A percentile compares a stretch with the other conserved stretches of the same genome.
Conservation (phyloP, 768 basidiomycete genomes). For the Trametes maxima region DNA sequence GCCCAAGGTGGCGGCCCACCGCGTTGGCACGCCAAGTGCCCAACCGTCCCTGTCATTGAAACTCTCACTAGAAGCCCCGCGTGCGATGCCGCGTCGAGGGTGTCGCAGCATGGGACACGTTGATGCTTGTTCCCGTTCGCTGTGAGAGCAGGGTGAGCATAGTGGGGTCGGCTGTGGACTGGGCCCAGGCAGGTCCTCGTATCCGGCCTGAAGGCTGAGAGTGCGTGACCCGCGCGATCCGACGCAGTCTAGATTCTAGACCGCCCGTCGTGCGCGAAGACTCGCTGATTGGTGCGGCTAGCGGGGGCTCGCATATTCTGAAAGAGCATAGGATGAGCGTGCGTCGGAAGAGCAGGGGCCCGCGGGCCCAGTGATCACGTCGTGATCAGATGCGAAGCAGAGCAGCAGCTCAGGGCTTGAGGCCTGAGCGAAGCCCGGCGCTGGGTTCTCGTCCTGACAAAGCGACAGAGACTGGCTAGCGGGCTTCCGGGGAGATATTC, state of each 20-base stretch:
- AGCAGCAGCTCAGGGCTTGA: neutral
- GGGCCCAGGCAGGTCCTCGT: too few relatives aligned
- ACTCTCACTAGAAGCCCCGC: constrained; percentile 14
- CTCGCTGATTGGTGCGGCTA: constrained; percentile 8
- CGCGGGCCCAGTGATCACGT: neutral
- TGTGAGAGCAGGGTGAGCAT: too few relatives aligned
- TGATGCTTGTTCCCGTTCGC: too few relatives aligned
- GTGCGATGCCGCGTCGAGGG: neutral
- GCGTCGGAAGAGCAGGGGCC: constrained; percentile 7
- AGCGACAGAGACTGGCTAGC: too few relatives aligned
- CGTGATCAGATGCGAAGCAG: constrained; percentile 5
- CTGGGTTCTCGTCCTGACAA: too few relatives aligned
- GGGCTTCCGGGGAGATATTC: too few relatives aligned
- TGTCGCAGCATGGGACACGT: neutral
- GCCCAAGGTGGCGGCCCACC: neutral
- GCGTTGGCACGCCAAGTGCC: neutral
- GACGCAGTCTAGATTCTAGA: neutral
- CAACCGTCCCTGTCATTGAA: constrained; percentile 1
- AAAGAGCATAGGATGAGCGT: constrained; percentile 14
- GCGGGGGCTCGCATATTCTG: neutral
- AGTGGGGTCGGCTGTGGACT: too few relatives aligned
- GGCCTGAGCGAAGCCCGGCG: neutral
- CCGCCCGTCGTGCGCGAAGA: neutral
- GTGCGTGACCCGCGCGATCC: constrained; percentile 1
- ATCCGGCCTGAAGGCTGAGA: too few relatives aligned